A percentile compares a stretch with the other conserved stretches of the same genome.
Evolutionary conservation across 2,329 filamentous ascomycete species (phyloP).

Genomic region (Metarhizium sp.): DNA sequence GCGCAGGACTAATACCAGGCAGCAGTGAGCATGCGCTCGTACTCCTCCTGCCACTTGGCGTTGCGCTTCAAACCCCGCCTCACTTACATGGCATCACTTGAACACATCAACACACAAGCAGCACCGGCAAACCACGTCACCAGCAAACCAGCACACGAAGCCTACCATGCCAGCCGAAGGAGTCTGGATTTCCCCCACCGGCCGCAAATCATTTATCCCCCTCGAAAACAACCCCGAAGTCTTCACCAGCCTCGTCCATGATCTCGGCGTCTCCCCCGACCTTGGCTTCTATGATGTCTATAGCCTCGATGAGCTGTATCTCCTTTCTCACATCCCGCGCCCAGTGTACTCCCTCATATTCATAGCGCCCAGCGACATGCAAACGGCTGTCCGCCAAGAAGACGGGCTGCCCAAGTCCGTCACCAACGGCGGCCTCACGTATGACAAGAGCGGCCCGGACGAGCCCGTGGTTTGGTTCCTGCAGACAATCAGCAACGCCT

Average conservation of each 20-base stretch:
- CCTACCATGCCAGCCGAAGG: conserved; percentile 20
- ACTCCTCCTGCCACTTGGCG: no score
- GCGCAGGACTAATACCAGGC: no score
- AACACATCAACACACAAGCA: background rate
- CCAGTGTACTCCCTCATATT: conserved; percentile 70
- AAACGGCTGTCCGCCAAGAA: conserved; percentile 32
- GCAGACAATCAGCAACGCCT: conserved; percentile 77
- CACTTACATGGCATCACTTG: background rate
- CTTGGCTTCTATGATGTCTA: conserved; percentile 76
- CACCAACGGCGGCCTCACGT: conserved; percentile 16
- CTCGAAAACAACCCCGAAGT: conserved; percentile 63
- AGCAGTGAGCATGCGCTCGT: no score
- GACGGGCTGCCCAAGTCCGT: conserved; percentile 14
- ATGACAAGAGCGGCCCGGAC: conserved; percentile 22
- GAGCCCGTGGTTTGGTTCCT: conserved; percentile 76
- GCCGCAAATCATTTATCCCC: conserved; percentile 28
- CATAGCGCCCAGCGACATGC: conserved; percentile 56
- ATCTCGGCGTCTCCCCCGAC: conserved; percentile 58
- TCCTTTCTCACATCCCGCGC: conserved; percentile 63
- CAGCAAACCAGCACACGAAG: background rate
- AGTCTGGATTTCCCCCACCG: conserved; percentile 18
- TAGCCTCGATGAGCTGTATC: conserved; percentile 65
- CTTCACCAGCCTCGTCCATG: conserved; percentile 62
- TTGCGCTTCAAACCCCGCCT: no score
- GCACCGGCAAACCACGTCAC: background rate